Percentiles rank a stretch among this genome's conserved stretches.
Evolutionary conservation across 2,329 filamentous ascomycete genomes (phyloP).

Genomic region (Epichloe uncinata): DNA sequence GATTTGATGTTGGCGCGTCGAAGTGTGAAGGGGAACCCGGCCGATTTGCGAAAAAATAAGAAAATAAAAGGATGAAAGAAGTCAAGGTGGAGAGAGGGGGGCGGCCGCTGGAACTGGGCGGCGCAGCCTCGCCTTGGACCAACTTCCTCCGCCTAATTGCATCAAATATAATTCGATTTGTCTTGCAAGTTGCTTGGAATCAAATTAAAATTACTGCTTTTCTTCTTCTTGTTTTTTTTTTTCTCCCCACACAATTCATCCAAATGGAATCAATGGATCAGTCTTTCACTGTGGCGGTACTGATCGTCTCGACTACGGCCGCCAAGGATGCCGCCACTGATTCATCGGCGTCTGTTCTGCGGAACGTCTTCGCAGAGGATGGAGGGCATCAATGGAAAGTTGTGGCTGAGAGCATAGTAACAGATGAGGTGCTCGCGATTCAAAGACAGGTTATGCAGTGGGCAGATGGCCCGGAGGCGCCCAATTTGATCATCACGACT

Average conservation of each 20-base stretch:
- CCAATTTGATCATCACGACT: slow-evolving; percentile 75
- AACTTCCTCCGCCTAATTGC: too few relatives aligned
- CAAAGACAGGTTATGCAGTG: slow-evolving; percentile 59
- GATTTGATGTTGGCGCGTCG: not conserved
- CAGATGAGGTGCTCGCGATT: slow-evolving; percentile 63
- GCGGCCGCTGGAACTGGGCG: too few relatives aligned
- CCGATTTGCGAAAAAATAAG: not conserved
- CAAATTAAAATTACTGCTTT: too few relatives aligned
- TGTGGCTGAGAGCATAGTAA: slow-evolving; percentile 57
- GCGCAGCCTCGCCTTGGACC: too few relatives aligned
- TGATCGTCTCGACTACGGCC: slow-evolving; percentile 87
- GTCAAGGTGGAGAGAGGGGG: not conserved
- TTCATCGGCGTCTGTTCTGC: slow-evolving; percentile 52
- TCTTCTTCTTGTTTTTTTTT: too few relatives aligned
- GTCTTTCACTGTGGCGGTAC: slow-evolving; percentile 57
- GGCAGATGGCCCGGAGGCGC: slow-evolving; percentile 49
- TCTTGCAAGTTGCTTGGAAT: too few relatives aligned
- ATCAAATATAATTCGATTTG: too few relatives aligned
- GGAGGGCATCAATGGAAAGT: slow-evolving; percentile 61
- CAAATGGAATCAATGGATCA: slow-evolving; percentile 13
- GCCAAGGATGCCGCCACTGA: slow-evolving; percentile 68
- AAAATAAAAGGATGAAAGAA: not conserved
- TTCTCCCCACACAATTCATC: not conserved
- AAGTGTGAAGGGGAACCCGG: not conserved
- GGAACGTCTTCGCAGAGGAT: slow-evolving; percentile 53